These are phyloP conservation scores for Debaryomyces fabryi DNA, from an alignment of 1,139 yeast species.

Conservation along the genomic window DNA sequence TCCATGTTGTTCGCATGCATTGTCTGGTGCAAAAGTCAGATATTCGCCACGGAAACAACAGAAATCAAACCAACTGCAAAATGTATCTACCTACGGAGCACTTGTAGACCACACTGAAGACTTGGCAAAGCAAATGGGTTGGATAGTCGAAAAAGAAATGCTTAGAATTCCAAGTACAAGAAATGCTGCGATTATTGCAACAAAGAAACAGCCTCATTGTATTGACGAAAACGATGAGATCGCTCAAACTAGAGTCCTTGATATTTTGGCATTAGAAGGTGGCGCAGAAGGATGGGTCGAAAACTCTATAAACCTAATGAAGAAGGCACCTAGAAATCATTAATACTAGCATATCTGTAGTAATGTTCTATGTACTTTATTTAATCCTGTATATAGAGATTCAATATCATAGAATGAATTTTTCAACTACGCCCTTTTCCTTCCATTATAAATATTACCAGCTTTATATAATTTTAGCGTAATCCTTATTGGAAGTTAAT, in stretches of 20 bases:
- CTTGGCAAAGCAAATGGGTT: slow-evolving; percentile 68
- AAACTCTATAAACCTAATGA: slow-evolving; percentile 68
- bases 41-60: slow-evolving; percentile 47
- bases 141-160: slow-evolving; percentile 86
- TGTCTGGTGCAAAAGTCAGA: slow-evolving; percentile 74
- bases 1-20: slow-evolving; percentile 92
- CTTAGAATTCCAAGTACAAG: slow-evolving; percentile 92
- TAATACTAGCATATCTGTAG: slow-evolving; percentile 15
- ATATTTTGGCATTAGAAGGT: slow-evolving; percentile 70
- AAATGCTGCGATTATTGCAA: slow-evolving; percentile 86
- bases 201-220: slow-evolving; percentile 30
- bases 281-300: slow-evolving; percentile 93
- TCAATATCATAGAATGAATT: slow-evolving; percentile 4
- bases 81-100: slow-evolving; percentile 74
- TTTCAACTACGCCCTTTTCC: slow-evolving; percentile 6
- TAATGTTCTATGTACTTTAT: not conserved
- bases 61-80: slow-evolving; percentile 11
- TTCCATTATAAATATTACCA: slow-evolving; percentile 1
- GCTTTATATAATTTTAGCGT: not conserved
- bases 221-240: slow-evolving; percentile 29
- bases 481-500: not conserved
- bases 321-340: slow-evolving; percentile 50
- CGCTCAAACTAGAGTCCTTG: slow-evolving; percentile 48
- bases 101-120: slow-evolving; percentile 83
- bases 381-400: slow-evolving; percentile 3